phyloP scores from a whole-genome alignment of 2,329 filamentous ascomycete species.

The Sporothrix phasma region DNA sequence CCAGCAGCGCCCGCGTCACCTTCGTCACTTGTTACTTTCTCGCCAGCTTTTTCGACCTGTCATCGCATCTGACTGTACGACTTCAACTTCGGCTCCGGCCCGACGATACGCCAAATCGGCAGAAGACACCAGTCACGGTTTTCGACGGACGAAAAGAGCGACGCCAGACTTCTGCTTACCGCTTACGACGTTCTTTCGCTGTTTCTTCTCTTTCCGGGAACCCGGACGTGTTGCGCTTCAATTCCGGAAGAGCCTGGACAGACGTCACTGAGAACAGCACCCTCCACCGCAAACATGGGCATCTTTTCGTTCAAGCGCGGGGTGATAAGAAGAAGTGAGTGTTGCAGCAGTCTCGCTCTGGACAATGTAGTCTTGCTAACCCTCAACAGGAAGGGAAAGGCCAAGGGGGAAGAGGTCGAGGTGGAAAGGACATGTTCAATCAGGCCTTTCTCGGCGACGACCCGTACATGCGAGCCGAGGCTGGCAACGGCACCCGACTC shows the following conservation, averaged over 20 bases:
- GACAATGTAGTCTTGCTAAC: neutral
- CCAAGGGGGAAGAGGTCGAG: conserved; percentile 11
- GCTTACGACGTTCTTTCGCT: neutral
- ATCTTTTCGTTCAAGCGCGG: conserved; percentile 50
- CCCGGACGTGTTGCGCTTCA: neutral
- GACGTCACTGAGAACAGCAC: neutral
- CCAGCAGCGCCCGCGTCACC: neutral
- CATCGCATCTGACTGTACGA: neutral
- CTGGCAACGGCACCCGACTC: conserved; percentile 18
- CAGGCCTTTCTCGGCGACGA: conserved; percentile 27
- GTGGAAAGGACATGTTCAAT: conserved; percentile 26
- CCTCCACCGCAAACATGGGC: conserved; percentile 36
- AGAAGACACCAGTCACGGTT: neutral
- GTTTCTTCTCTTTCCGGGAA: neutral
- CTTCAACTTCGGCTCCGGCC: too few species aligned
- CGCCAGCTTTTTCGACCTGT: neutral
- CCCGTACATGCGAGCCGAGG: conserved; percentile 30
- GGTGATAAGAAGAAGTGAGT: conserved; percentile 47
- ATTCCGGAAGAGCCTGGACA: neutral
- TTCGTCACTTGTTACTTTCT: neutral
- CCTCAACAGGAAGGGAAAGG: conserved; percentile 24
- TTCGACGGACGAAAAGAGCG: neutral
- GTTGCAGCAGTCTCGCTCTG: neutral
- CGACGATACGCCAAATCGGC: neutral
- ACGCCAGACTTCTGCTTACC: neutral